A percentile compares a stretch with the other conserved stretches of the same genome.
phyloP scores from a whole-genome alignment of 441 rosid genomes.

The Geranium incanum region DNA sequence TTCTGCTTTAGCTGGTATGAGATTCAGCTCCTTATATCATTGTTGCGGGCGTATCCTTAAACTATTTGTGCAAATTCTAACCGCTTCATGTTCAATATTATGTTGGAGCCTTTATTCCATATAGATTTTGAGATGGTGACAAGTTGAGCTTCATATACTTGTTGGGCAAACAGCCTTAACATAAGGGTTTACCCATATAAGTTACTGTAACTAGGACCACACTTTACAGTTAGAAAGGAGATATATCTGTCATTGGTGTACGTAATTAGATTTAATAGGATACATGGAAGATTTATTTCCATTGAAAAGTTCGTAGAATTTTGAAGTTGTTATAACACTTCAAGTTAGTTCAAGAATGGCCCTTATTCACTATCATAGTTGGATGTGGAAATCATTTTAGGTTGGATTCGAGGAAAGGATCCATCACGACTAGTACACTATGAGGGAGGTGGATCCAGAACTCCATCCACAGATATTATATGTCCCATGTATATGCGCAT shows the following conservation, averaged over 20 bases:
- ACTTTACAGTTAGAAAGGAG: background rate
- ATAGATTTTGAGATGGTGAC: background rate
- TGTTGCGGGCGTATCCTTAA: slow-evolving; percentile 10
- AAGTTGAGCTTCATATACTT: slow-evolving; percentile 1
- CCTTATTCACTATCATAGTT: slow-evolving; percentile 8
- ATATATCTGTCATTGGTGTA: background rate
- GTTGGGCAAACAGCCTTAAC: background rate
- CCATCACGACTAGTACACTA: slow-evolving; percentile 73
- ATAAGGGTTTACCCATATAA: background rate
- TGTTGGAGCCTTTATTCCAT: background rate
- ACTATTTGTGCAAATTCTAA: slow-evolving; percentile 8
- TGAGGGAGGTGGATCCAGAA: slow-evolving; percentile 97
- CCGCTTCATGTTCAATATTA: background rate
- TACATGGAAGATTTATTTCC: background rate
- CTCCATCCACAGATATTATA: slow-evolving; percentile 77
- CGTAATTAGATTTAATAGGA: background rate
- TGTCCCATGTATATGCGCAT: slow-evolving; percentile 99
- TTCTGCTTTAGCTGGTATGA: slow-evolving; percentile 85
- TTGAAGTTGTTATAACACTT: background rate
- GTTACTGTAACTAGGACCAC: slow-evolving; percentile 3
- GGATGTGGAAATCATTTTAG: slow-evolving; percentile 34
- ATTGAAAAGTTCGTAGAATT: background rate
- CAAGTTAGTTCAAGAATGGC: background rate
- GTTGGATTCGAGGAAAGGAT: slow-evolving; percentile 89
- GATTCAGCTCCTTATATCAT: slow-evolving; percentile 15